These are phyloP conservation scores for Cercospora zeae-maydis DNA, from an alignment of 2,329 filamentous ascomycete genomes.

Conservation along the genomic window DNA sequence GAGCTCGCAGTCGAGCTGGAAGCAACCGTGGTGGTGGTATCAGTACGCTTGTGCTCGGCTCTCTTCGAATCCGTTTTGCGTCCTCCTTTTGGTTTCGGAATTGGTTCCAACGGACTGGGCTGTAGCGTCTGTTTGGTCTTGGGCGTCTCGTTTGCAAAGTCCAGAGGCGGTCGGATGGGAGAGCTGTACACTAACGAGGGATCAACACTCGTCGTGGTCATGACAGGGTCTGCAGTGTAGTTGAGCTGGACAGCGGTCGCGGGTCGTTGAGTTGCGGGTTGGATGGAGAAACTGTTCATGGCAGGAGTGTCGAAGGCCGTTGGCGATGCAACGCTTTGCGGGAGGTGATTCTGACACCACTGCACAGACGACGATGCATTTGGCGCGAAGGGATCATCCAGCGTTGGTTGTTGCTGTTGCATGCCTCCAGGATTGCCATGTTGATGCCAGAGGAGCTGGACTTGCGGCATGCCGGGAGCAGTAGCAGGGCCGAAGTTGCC, in stretches of 20 bases:
- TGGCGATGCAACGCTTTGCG: conserved; percentile 17
- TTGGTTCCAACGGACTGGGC: conserved; percentile 9
- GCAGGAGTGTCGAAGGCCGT: conserved; percentile 32
- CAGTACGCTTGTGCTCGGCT: conserved; percentile 40
- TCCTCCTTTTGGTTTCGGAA: conserved; percentile 29
- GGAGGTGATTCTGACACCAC: conserved; percentile 18
- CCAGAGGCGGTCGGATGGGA: conserved; percentile 25
- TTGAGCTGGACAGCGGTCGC: conserved; percentile 26
- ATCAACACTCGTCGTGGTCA: conserved; percentile 43
- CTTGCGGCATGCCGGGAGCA: conserved; percentile 56
- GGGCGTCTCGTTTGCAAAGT: background rate
- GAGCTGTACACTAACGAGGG: conserved; percentile 45
- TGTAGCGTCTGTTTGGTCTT: conserved; percentile 33
- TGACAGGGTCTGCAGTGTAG: conserved; percentile 19
- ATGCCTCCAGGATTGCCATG: conserved; percentile 22
- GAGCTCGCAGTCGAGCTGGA: conserved; percentile 31
- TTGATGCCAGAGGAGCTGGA: conserved; percentile 45
- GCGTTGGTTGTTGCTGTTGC: conserved; percentile 20
- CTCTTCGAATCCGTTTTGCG: conserved; percentile 24
- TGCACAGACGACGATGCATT: conserved; percentile 16
- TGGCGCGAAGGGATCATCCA: conserved; percentile 35
- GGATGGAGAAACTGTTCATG: conserved; percentile 33
- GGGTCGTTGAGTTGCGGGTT: conserved; percentile 25
- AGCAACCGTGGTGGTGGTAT: conserved; percentile 40
- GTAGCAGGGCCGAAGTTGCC: conserved; percentile 51